A percentile compares a stretch with the other conserved stretches of the same genome.
Conservation (phyloP, 2,329 filamentous ascomycete species). For the Colletotrichum navitas region DNA sequence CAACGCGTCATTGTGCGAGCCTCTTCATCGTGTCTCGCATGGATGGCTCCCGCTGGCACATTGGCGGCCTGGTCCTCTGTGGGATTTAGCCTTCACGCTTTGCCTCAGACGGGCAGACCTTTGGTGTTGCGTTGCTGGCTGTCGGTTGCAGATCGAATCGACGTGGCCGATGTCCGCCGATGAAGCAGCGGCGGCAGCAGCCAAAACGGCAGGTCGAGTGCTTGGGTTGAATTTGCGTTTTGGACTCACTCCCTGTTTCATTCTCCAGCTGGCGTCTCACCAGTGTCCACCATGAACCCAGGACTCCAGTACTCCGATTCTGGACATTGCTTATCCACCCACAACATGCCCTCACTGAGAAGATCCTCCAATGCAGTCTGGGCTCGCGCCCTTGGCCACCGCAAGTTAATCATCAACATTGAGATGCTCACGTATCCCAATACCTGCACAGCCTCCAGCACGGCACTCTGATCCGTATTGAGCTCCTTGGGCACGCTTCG, state of each 20-base stretch:
- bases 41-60: not conserved
- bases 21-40: not conserved
- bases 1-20: not conserved
- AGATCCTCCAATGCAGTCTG: slow-evolving; percentile 92
- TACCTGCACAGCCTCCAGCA: slow-evolving; percentile 90
- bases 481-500: slow-evolving; percentile 94
- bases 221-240: slow-evolving; percentile 44
- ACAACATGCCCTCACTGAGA: slow-evolving; percentile 88
- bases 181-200: not conserved
- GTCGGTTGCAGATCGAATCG: not conserved
- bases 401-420: slow-evolving; percentile 88
- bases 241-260: slow-evolving; percentile 33
- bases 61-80: not conserved
- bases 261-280: slow-evolving; percentile 43
- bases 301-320: slow-evolving; percentile 97
- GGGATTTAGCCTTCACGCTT: not conserved
- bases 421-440: slow-evolving; percentile 90
- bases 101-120: not conserved
- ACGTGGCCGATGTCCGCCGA: not conserved
- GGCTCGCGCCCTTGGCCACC: slow-evolving; percentile 87
- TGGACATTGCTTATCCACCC: slow-evolving; percentile 87
- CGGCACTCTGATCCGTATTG: slow-evolving; percentile 92
- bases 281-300: slow-evolving; percentile 72
- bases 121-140: no score
- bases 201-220: not conserved